Conservation (phyloP, 192 early-diverging fungal species). For the Phlyctochytrium bullatum region DNA sequence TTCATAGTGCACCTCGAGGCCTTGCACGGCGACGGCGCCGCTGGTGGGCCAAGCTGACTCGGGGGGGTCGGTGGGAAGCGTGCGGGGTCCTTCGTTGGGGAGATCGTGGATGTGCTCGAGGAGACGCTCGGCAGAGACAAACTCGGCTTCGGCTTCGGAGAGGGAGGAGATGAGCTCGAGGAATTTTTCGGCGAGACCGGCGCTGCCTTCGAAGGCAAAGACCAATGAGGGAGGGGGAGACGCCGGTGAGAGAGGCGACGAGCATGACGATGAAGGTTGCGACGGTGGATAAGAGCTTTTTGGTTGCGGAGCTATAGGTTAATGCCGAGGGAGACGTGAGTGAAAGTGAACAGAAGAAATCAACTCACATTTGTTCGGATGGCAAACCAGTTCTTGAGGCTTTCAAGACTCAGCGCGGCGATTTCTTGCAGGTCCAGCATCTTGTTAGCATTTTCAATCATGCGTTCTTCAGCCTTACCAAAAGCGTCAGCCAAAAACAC, state of each 20-base stretch:
- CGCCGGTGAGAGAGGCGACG: no score
- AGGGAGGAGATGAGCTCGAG: not conserved
- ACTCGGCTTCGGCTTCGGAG: slow-evolving; percentile 21
- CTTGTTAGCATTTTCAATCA: not conserved
- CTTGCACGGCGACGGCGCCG: slow-evolving; percentile 35
- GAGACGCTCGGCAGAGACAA: slow-evolving; percentile 48
- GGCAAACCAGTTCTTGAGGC: slow-evolving; percentile 7
- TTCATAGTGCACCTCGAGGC: slow-evolving; percentile 34
- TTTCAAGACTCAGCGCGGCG: slow-evolving; percentile 3
- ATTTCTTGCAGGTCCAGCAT: slow-evolving; percentile 3
- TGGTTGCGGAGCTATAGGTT: no score
- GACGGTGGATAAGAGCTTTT: no score
- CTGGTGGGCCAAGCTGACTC: slow-evolving; percentile 35
- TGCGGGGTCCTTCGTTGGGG: slow-evolving; percentile 26
- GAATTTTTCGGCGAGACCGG: not conserved
- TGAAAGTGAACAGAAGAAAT: not conserved
- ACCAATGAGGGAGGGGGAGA: not conserved
- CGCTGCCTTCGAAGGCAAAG: not conserved
- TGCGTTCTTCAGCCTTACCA: not conserved
- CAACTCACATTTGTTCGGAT: not conserved
- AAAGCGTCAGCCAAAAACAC: slow-evolving; percentile 50
- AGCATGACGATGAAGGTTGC: no score
- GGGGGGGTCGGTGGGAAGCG: slow-evolving; percentile 32
- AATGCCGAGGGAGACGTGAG: not conserved
- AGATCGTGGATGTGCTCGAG: slow-evolving; percentile 37